Evolutionary conservation across 2,329 filamentous ascomycete species (phyloP).

Genomic region (Penicillium olsonii): DNA sequence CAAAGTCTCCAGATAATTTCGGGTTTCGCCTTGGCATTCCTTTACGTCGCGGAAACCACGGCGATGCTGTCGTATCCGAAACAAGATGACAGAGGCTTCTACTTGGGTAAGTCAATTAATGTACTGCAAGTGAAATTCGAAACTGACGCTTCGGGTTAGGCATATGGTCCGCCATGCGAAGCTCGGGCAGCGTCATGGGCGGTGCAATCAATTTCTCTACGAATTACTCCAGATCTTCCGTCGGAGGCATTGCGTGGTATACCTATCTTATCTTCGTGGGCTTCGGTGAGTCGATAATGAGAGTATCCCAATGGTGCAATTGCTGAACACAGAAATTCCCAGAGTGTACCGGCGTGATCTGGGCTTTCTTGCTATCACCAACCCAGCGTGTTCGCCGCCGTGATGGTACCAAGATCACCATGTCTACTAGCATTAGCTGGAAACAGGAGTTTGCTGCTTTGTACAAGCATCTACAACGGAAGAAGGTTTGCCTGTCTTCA

Average conservation of each 20-base stretch:
- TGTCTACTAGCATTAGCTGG: neutral
- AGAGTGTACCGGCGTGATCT: neutral
- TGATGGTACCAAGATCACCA: neutral
- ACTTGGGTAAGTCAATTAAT: neutral
- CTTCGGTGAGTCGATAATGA: constrained; percentile 1
- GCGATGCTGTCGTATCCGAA: constrained; percentile 1
- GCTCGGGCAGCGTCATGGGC: constrained; percentile 1
- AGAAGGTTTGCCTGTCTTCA: neutral
- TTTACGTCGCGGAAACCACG: neutral
- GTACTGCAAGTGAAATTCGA: neutral
- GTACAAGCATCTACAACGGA: neutral
- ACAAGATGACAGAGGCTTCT: constrained; percentile 1
- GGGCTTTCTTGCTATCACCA: neutral
- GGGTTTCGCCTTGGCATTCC: neutral
- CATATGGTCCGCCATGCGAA: constrained; percentile 1
- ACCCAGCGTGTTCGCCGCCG: neutral
- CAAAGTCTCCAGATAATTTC: neutral
- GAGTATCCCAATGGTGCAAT: neutral
- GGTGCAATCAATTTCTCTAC: constrained; percentile 2
- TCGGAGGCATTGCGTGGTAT: neutral
- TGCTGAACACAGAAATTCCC: neutral
- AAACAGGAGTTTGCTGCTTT: constrained; percentile 1
- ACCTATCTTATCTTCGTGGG: neutral
- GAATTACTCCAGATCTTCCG: neutral
- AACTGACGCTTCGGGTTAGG: neutral